Base-by-base conservation (phyloP, 306 rosid species). In the Purshia tridentata region DNA sequence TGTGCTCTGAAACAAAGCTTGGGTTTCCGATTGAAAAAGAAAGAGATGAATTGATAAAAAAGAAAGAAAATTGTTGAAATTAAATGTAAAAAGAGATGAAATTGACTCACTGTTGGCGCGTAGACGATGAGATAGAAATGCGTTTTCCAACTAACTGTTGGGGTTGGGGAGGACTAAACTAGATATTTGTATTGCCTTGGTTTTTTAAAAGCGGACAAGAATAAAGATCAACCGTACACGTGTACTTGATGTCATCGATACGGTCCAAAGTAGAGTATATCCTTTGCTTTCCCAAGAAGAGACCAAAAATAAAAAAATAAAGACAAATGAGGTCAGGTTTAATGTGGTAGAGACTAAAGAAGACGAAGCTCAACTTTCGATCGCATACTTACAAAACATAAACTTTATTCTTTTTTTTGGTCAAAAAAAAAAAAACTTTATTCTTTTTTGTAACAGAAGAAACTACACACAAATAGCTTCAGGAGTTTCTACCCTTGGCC, bases 21-120 rank as follows among this genome's bases (percentile, higher is more conserved):
- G 54, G 70, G 59, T 48, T 67, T 57, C 22, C 14, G 39, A 65
- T 42, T 44, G 5, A 23, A 61, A 8, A 4, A 11, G 18, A 3
- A 14, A 4, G 6, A n/a, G 42, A 12, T 41, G 4, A 70, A 71
- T 29, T n/a, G 20, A 51, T 4, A 49, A 18, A n/a, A 15, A 6
- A 6, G 39, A 40, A 4, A 61, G 6, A 13, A 6, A 65, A 64
- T 13, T 10, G 55, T 5, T 5, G 29, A 59, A 57, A 18, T n/a
- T 7, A 19, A 48, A 46, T 22, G 18, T 13, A 9, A 42, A 11
- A 69, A 23, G 9, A 29, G 9, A 12, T 5, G 56, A 57, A 44
- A 39, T 9, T 11, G 52, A 58, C 75, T 71, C 66, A 71, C 75
- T 14, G 65, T 22, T 20, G 62, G 74, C 48, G 54, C 14, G 14